Evolutionary conservation across 2,329 filamentous ascomycete genomes (phyloP).

Genomic region (Fusarium ambrosium): DNA sequence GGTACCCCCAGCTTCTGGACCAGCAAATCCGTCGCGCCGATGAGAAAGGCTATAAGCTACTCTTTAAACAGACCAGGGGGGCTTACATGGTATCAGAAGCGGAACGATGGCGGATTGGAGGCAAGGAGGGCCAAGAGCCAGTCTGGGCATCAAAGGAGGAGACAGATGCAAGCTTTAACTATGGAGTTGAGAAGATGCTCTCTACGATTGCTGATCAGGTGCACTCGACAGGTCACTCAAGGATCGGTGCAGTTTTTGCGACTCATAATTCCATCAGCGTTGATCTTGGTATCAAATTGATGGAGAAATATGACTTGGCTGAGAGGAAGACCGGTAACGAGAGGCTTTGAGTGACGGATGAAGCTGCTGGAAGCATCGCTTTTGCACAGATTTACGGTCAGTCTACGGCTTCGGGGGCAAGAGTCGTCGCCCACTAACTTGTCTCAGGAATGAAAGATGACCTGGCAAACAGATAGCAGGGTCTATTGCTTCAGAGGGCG

Average conservation of each 20-base stretch:
- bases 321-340: background rate
- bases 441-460: constrained; percentile 33
- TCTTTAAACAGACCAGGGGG: constrained; percentile 33
- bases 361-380: constrained; percentile 24
- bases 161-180: constrained; percentile 28
- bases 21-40: constrained; percentile 38
- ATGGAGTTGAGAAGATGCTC: constrained; percentile 29
- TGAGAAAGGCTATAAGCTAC: constrained; percentile 36
- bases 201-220: constrained; percentile 16
- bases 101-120: constrained; percentile 23
- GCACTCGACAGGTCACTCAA: constrained; percentile 10
- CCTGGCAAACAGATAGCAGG: constrained; percentile 32
- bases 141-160: constrained; percentile 26
- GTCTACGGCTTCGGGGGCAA: background rate
- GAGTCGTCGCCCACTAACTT: background rate
- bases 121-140: constrained; percentile 12
- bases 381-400: constrained; percentile 31
- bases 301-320: constrained; percentile 20
- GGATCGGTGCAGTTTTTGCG: constrained; percentile 25
- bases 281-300: constrained; percentile 22
- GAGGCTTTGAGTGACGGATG: constrained; percentile 14
- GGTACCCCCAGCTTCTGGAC: constrained; percentile 39
- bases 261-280: constrained; percentile 36
- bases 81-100: constrained; percentile 30
- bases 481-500: constrained; percentile 17